These are phyloP conservation scores for Gamarada debralockiae DNA, from an alignment of 495 filamentous ascomycete species.

Conservation along the genomic window DNA sequence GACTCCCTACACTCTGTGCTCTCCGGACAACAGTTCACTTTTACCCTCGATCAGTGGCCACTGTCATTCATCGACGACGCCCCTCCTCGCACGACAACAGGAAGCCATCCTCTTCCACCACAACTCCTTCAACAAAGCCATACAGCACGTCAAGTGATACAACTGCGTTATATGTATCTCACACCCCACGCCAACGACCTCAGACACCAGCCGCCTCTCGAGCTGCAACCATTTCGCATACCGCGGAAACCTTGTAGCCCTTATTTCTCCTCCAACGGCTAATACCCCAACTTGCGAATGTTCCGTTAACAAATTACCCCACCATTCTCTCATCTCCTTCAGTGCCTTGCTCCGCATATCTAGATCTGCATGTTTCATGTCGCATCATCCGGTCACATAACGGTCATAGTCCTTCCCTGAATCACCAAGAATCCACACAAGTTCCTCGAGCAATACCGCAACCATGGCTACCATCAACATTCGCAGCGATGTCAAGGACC, in stretches of 20 bases:
- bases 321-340: slow-evolving; percentile 30
- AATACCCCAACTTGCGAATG: slow-evolving; percentile 49
- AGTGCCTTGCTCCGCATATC: slow-evolving; percentile 24
- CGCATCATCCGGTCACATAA: slow-evolving; percentile 39
- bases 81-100: slow-evolving; percentile 2
- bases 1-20: background rate
- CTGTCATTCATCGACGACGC: slow-evolving; percentile 2
- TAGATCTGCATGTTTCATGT: slow-evolving; percentile 45
- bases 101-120: slow-evolving; percentile 15
- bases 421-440: slow-evolving; percentile 20
- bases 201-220: slow-evolving; percentile 81
- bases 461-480: slow-evolving; percentile 93
- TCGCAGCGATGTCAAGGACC: slow-evolving; percentile 95
- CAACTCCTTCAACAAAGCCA: slow-evolving; percentile 17
- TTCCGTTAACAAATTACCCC: slow-evolving; percentile 38
- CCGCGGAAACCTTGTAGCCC: slow-evolving; percentile 83
- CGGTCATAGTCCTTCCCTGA: slow-evolving; percentile 31
- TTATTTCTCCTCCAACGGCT: slow-evolving; percentile 72
- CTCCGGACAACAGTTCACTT: background rate
- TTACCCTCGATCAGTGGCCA: slow-evolving; percentile 6
- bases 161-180: slow-evolving; percentile 72
- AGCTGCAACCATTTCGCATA: slow-evolving; percentile 93
- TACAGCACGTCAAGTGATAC: slow-evolving; percentile 24
- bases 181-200: slow-evolving; percentile 68
- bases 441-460: slow-evolving; percentile 33